A percentile compares a stretch with the other conserved stretches of the same genome.
Evolutionary conservation across 2,329 filamentous ascomycete species (phyloP).

Genomic region (Epichloe baconii): DNA sequence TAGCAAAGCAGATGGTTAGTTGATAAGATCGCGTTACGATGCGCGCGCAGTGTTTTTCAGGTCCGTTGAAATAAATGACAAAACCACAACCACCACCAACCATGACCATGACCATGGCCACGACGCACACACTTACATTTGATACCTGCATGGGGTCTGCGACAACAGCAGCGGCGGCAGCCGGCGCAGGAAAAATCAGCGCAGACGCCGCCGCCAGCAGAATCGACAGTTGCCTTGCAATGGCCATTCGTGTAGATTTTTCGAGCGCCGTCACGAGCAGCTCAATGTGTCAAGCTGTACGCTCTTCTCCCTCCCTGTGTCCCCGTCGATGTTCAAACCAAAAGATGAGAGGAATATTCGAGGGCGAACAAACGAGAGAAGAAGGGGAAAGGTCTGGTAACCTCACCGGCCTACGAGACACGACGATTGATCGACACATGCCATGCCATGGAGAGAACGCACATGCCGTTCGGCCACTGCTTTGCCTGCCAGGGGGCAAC

Average conservation of each 20-base stretch:
- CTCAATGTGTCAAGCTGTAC: neutral
- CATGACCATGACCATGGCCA: neutral
- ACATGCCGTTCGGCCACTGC: too few relatives aligned
- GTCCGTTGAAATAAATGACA: neutral
- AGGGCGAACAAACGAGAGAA: too few relatives aligned
- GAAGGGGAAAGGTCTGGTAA: too few relatives aligned
- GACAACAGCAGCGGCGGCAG: constrained; percentile 2
- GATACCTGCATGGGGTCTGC: constrained; percentile 7
- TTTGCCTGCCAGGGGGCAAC: too few relatives aligned
- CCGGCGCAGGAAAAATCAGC: neutral
- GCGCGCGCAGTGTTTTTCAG: too few relatives aligned
- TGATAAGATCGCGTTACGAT: too few relatives aligned
- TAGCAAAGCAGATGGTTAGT: too few relatives aligned
- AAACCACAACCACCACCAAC: neutral
- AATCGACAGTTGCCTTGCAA: constrained; percentile 7
- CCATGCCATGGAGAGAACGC: too few relatives aligned
- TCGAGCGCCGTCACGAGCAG: neutral
- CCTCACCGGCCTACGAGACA: too few relatives aligned
- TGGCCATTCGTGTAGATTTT: neutral
- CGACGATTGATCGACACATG: too few relatives aligned
- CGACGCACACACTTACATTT: neutral
- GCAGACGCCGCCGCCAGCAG: constrained; percentile 8
- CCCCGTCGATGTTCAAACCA: neutral
- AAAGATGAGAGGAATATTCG: too few relatives aligned
- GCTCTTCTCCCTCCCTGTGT: neutral